Conservation (phyloP, 495 filamentous ascomycete genomes). For the Aspergillus hancockii region DNA sequence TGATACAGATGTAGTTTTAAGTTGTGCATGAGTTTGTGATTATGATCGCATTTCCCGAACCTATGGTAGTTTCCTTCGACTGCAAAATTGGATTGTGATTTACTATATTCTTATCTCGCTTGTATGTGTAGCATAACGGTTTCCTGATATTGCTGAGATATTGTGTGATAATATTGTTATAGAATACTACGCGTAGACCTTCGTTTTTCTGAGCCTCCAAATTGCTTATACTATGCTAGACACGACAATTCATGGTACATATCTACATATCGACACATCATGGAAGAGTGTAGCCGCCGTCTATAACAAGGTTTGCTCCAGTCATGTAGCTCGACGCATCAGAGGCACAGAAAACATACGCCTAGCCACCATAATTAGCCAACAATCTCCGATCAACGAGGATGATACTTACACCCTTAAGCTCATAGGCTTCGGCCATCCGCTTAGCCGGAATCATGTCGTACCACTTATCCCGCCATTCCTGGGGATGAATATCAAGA, state of each 20-base stretch:
- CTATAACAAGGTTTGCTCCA: slow-evolving; percentile 32
- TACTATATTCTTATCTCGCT: too few relatives aligned
- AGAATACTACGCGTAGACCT: too few relatives aligned
- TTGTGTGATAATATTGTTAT: too few relatives aligned
- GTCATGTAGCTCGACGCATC: slow-evolving; percentile 39
- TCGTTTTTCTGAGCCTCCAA: background rate
- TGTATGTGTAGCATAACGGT: too few relatives aligned
- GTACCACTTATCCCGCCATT: slow-evolving; percentile 26
- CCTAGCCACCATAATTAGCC: slow-evolving; percentile 9
- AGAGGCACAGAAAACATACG: slow-evolving; percentile 32
- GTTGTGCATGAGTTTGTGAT: too few relatives aligned
- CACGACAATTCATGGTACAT: background rate
- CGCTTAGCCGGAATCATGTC: slow-evolving; percentile 31
- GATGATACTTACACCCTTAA: slow-evolving; percentile 28
- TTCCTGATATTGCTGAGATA: too few relatives aligned
- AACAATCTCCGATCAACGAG: background rate
- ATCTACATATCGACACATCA: slow-evolving; percentile 1
- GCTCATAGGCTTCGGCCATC: slow-evolving; percentile 29
- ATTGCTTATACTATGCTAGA: background rate
- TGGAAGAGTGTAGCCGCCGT: slow-evolving; percentile 32
- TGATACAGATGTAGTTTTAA: too few relatives aligned
- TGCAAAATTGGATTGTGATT: too few relatives aligned
- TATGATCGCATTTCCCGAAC: too few relatives aligned
- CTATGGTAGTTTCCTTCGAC: too few relatives aligned
- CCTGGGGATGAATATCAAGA: slow-evolving; percentile 22